Conservation (phyloP, 345 rosid species). For the Euphorbia peplus region DNA sequence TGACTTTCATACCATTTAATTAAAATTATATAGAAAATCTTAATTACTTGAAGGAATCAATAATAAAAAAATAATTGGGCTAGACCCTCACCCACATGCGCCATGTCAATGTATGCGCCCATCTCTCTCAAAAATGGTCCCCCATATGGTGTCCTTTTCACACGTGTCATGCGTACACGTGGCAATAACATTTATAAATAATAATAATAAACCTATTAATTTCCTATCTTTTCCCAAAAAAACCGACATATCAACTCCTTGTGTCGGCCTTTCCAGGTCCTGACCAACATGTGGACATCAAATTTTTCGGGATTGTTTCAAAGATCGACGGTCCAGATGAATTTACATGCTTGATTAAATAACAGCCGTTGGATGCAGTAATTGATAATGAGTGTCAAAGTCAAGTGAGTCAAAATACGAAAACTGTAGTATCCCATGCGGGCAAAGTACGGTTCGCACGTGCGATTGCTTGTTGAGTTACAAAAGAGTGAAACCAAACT, state of each 20-base stretch:
- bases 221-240: background rate
- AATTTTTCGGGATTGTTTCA: slow-evolving; percentile 25
- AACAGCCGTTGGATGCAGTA: slow-evolving; percentile 11
- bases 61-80: background rate
- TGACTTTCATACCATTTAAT: too few relatives aligned
- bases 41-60: background rate
- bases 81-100: slow-evolving; percentile 21
- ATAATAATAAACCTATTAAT: background rate
- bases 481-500: background rate
- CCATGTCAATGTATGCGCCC: slow-evolving; percentile 22
- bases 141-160: background rate
- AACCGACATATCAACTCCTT: slow-evolving; percentile 30
- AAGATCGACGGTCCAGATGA: slow-evolving; percentile 17
- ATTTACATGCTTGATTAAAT: background rate
- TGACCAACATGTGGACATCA: slow-evolving; percentile 20
- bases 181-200: background rate
- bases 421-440: slow-evolving; percentile 16
- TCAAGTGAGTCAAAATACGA: slow-evolving; percentile 8
- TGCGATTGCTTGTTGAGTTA: slow-evolving; percentile 22
- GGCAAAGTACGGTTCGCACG: slow-evolving; percentile 23
- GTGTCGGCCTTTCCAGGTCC: slow-evolving; percentile 36
- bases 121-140: slow-evolving; percentile 13
- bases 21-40: background rate
- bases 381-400: background rate
- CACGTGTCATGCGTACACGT: slow-evolving; percentile 25